phyloP scores from a whole-genome alignment of 345 rosid genomes.

The Excoecaria agallocha region DNA sequence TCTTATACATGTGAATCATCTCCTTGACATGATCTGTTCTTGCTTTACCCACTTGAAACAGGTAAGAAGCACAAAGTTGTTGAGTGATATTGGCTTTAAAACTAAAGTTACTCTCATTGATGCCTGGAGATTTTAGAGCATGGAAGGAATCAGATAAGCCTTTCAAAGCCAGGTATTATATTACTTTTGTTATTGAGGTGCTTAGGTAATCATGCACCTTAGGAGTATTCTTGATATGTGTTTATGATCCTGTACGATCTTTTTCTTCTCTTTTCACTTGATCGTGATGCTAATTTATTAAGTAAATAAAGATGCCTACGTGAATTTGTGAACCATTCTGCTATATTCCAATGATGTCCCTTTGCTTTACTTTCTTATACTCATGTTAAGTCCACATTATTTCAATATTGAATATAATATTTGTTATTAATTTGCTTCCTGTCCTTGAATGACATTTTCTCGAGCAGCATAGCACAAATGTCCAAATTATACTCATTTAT shows the following conservation, averaged over 20 bases:
- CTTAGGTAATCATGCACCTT: background rate
- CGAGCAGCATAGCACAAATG: constrained; percentile 70
- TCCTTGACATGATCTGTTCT: constrained; percentile 5
- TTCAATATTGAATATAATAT: background rate
- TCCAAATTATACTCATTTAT: constrained; percentile 69
- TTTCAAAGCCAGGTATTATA: constrained; percentile 69
- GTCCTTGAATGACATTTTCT: constrained; percentile 22
- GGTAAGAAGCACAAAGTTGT: constrained; percentile 62
- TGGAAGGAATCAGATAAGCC: constrained; percentile 53
- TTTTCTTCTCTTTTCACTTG: background rate
- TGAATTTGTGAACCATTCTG: background rate
- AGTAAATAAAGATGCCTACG: background rate
- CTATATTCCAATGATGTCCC: background rate
- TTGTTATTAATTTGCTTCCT: background rate
- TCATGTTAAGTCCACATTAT: background rate
- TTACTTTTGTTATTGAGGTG: constrained; percentile 2
- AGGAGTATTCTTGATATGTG: background rate
- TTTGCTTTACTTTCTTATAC: background rate
- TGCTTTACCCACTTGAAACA: constrained; percentile 43
- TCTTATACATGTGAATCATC: background rate
- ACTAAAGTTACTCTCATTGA: constrained; percentile 63
- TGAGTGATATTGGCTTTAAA: constrained; percentile 67
- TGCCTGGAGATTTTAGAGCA: constrained; percentile 48
- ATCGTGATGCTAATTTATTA: background rate
- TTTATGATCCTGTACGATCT: background rate